Conservation (phyloP, 805 yeast species). For the Candida broadrunensis region DNA sequence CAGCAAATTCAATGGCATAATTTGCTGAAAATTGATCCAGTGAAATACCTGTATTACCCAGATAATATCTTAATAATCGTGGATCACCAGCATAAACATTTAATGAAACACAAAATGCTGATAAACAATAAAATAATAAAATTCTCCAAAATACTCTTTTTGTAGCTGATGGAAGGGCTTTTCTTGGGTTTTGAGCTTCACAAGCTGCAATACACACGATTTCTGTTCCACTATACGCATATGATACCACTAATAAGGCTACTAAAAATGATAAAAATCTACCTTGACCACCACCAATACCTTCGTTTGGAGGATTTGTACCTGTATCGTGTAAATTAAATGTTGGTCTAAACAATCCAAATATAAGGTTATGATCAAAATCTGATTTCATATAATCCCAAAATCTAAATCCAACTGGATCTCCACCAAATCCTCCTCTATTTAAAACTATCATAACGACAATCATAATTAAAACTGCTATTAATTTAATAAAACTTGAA, state of each 20-base stretch:
- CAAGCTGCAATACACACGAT: conserved; percentile 82
- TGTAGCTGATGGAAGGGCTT: conserved; percentile 74
- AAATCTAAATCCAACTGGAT: conserved; percentile 54
- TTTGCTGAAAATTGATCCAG: conserved; percentile 17
- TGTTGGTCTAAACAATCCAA: conserved; percentile 73
- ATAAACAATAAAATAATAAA: conserved; percentile 58
- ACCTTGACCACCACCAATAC: conserved; percentile 62
- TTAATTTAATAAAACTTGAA: conserved; percentile 55
- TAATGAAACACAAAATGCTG: conserved; percentile 66
- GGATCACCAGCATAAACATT: conserved; percentile 80
- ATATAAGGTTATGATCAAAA: conserved; percentile 44
- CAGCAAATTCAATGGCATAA: conserved; percentile 30
- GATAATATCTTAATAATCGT: conserved; percentile 55
- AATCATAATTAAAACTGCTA: conserved; percentile 51
- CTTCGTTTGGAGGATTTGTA: conserved; percentile 42
- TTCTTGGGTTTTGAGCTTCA: conserved; percentile 80
- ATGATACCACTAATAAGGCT: conserved; percentile 63
- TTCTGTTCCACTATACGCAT: conserved; percentile 80
- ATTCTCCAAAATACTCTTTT: conserved; percentile 72
- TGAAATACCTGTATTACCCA: conserved; percentile 30
- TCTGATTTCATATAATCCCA: conserved; percentile 61
- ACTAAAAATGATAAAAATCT: conserved; percentile 57
- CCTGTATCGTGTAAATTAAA: conserved; percentile 66
- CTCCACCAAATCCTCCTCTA: conserved; percentile 48
- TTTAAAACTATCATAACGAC: conserved; percentile 65